Evolutionary conservation across 495 filamentous ascomycete genomes (phyloP), one percentile per base, ranked within the genome.

Genomic region (Podospora comata): DNA sequence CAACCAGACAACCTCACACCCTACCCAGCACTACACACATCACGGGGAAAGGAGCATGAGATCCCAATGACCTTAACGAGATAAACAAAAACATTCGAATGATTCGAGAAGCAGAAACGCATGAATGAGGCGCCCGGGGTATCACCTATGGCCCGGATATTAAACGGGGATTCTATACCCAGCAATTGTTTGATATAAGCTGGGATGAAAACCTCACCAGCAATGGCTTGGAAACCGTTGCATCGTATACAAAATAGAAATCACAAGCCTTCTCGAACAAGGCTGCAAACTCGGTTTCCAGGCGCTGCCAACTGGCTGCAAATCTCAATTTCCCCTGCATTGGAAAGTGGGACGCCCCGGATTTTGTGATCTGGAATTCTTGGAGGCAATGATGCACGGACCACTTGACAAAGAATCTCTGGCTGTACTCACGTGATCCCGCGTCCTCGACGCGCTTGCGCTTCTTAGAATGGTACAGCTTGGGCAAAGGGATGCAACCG

Each of bases 291-390:
- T 39, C 34, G 23, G 23, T 39, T 39, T 39, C 34, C 34, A 39
- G 34, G 34, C 34, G 34, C 11, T 39, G 34, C 34, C 34, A 48
- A 48, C 5, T 48, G 5, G 13, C 39, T 48, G 39, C 39, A 48
- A 48, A 48, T 48, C 39, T 48, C 39, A 48, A 48, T 48, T 48
- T 26, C 55, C 55, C 55, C 23, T 58, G 55, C 55, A 58, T 58
- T 19, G 55, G 55, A 58, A 56, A 58, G 55, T 58, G 55, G 55
- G 55, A 58, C 55, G 55, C 55, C 55, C 55, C 55, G 23, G 55
- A 58, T 20, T 58, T 58, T 58, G n/a, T 19, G 55, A 20, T 26
- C 23, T 58, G n/a, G 55, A 58, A 20, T 19, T 19, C n/a, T 32
- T 58, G n/a, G 55, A 20, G 55, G 39, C 15, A 11, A 48, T 16